phyloP scores from a whole-genome alignment of 169 alveolate genomes.

The Cryptosporidium felis region DNA sequence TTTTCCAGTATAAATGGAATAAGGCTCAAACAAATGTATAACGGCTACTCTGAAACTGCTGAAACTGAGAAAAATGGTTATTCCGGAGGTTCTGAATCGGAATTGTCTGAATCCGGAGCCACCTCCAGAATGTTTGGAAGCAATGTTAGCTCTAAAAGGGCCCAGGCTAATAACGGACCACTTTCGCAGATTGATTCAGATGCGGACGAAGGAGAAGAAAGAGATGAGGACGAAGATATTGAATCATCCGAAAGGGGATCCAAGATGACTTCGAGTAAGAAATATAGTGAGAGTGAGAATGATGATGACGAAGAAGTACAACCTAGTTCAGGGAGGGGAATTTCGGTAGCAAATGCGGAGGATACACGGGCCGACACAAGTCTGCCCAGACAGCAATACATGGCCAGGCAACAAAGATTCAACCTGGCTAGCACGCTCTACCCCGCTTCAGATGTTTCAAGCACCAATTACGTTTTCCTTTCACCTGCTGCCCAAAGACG shows the following conservation, averaged over 20 bases:
- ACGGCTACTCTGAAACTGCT: neutral
- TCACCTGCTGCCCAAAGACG: slow-evolving; percentile 33
- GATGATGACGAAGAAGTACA: neutral
- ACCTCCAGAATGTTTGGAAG: too few species aligned
- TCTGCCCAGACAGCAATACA: slow-evolving; percentile 4
- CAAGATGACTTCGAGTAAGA: neutral
- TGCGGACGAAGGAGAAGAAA: neutral
- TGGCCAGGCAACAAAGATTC: slow-evolving; percentile 39
- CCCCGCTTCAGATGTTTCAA: slow-evolving; percentile 25
- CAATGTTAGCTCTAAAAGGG: too few species aligned
- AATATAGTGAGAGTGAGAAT: neutral
- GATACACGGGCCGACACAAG: too few species aligned
- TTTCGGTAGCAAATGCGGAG: too few species aligned
- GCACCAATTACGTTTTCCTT: slow-evolving; percentile 48
- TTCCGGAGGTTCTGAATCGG: neutral
- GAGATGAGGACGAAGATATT: neutral
- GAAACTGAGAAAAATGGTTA: neutral
- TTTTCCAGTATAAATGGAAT: neutral
- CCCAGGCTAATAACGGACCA: neutral
- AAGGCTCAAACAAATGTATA: neutral
- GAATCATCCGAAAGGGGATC: neutral
- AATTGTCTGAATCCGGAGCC: too few species aligned
- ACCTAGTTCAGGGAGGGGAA: too few species aligned
- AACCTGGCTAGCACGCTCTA: slow-evolving; percentile 18
- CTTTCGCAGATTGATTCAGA: too few species aligned